Base-by-base conservation (phyloP, 164 flowering plant genomes). In the Malania oleifera region DNA sequence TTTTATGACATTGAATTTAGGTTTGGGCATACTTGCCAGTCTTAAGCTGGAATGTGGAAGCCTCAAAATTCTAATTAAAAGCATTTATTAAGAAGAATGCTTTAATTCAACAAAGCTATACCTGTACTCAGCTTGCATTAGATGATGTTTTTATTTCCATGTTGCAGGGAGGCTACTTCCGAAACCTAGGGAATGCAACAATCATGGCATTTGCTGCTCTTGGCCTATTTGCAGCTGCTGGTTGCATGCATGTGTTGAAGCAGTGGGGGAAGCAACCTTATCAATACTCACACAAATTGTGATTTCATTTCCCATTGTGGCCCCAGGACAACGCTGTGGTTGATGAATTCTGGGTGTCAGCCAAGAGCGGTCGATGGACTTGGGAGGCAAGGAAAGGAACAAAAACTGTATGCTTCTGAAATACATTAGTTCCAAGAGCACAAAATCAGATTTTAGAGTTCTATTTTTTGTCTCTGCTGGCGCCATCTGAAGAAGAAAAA, bases 191-290 rank as follows among this genome's bases (percentile, higher is more conserved):
- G 35, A 93, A 93, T 73, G 63, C 98, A 56, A 69, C 83, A 7
- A 71, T 84, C 52, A 58, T 80, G 47, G 81, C 83, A 6, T 62
- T 90, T 58, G 83, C 91, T 59, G 85, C 86, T 18, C 40, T 90
- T 19, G 89, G 80, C 19, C 70, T 93, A 34, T 82, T 88, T 47
- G 22, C 64, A 1, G 85, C 96, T 27, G 97, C 95, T 37, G 79
- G 78, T 54, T 84, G 91, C 74, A 83, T 93, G 86, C 65, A 85
- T 60, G 19, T 75, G 40, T 60, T 90, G 65, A 86, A 80, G 73
- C 77, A 67, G 22, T 71, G 67, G 71, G 88, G 89, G 31, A 88
- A 86, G 69, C 90, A 82, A 64, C 87, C 82, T 20, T 78, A 78
- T 68, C 79, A 76, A 49, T 78, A 76, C 56, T 74, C 74, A 73